Conservation (phyloP, 1,284 basidiomycete genomes). For the Fistulinella staudtii region DNA sequence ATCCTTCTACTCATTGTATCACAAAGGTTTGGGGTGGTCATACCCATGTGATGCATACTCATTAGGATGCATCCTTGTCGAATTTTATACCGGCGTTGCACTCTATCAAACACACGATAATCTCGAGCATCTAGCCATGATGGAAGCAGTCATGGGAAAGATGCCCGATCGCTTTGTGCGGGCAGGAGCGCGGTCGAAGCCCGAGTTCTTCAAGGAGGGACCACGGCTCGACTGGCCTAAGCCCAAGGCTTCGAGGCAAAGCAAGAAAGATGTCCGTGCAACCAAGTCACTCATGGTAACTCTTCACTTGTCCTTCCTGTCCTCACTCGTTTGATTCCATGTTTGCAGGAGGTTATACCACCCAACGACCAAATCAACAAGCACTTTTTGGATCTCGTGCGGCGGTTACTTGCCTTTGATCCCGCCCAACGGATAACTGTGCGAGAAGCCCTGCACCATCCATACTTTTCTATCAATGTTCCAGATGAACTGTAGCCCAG, state of each 20-base stretch:
- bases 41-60: slow-evolving; percentile 99
- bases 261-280: slow-evolving; percentile 89
- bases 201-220: slow-evolving; percentile 90
- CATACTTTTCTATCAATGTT: slow-evolving; percentile 72
- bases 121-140: slow-evolving; percentile 99
- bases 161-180: slow-evolving; percentile 86
- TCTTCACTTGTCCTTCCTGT: slow-evolving; percentile 13
- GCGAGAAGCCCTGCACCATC: slow-evolving; percentile 81
- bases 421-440: slow-evolving; percentile 84
- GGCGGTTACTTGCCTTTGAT: slow-evolving; percentile 88
- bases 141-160: slow-evolving; percentile 98
- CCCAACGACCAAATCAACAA: slow-evolving; percentile 67
- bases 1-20: slow-evolving; percentile 13
- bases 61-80: slow-evolving; percentile 96
- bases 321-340: slow-evolving; percentile 8
- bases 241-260: slow-evolving; percentile 80
- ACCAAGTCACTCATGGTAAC: slow-evolving; percentile 76
- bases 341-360: slow-evolving; percentile 75
- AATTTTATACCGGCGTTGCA: slow-evolving; percentile 97
- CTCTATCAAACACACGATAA: slow-evolving; percentile 99
- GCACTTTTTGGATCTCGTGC: slow-evolving; percentile 85
- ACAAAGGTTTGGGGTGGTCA: slow-evolving; percentile 90
- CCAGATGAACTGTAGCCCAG: slow-evolving; percentile 50
- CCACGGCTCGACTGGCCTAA: slow-evolving; percentile 90
- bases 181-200: slow-evolving; percentile 69